Conservation (phyloP, 1,284 basidiomycete species). For the Taiwanofungus camphoratus region DNA sequence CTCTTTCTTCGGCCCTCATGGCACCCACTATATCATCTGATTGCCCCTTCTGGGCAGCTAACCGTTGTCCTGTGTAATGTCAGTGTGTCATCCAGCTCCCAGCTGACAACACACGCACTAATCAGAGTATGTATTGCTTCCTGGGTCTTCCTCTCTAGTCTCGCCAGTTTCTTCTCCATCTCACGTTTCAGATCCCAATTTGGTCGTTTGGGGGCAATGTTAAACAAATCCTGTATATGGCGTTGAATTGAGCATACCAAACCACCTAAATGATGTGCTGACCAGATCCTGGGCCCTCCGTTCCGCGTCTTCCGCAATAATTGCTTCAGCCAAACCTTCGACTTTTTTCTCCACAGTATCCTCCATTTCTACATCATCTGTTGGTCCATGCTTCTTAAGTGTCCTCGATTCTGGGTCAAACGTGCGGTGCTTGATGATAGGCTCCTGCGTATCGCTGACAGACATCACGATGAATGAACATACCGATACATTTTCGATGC, state of each 20-base stretch:
- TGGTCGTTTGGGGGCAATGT: constrained; percentile 92
- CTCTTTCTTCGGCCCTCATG: constrained; percentile 63
- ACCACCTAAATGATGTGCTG: constrained; percentile 20
- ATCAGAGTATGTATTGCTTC: constrained; percentile 91
- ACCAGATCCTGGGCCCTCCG: constrained; percentile 85
- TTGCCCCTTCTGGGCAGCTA: constrained; percentile 71
- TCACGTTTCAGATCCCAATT: constrained; percentile 99
- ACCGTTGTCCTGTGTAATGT: constrained; percentile 54
- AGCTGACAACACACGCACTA: constrained; percentile 46
- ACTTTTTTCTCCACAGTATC: constrained; percentile 89
- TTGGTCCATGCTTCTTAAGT: constrained; percentile 54
- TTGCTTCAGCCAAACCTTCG: constrained; percentile 77
- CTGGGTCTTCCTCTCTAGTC: constrained; percentile 86
- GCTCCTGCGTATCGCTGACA: constrained; percentile 29
- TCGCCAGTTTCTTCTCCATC: constrained; percentile 84
- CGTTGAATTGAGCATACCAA: constrained; percentile 3
- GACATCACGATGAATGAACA: constrained; percentile 1
- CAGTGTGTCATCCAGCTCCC: constrained; percentile 17
- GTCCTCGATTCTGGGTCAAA: constrained; percentile 84
- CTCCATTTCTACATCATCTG: constrained; percentile 53
- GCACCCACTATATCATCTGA: constrained; percentile 73
- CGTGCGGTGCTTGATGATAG: constrained; percentile 73
- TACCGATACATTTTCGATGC: constrained; percentile 12
- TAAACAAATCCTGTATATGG: constrained; percentile 77
- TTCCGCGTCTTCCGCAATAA: constrained; percentile 82